phyloP scores from a whole-genome alignment of 2,329 filamentous ascomycete species.

The Penicillium sclerotiorum region DNA sequence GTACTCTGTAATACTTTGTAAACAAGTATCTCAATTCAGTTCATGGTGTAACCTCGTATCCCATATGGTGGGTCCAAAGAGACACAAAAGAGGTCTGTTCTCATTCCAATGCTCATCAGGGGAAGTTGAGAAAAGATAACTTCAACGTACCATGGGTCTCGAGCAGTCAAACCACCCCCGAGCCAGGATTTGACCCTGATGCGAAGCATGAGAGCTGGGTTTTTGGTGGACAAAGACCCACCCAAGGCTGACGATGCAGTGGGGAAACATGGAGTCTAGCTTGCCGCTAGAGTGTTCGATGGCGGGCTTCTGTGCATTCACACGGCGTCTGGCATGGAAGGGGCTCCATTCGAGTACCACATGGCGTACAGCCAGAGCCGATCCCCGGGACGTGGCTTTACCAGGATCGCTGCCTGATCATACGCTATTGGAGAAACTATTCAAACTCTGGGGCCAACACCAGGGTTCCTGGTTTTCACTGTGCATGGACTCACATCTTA shows the following conservation, averaged over 20 bases:
- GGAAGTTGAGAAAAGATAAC: slow-evolving; percentile 16
- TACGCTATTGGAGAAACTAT: slow-evolving; percentile 25
- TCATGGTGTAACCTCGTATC: slow-evolving; percentile 6
- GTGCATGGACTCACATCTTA: slow-evolving; percentile 14
- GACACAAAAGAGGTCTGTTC: slow-evolving; percentile 7
- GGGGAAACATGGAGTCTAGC: slow-evolving; percentile 8
- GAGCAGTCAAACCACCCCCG: slow-evolving; percentile 15
- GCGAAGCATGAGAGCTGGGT: slow-evolving; percentile 1
- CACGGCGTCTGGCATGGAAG: background rate
- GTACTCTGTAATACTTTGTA: no score
- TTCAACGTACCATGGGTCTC: slow-evolving; percentile 11
- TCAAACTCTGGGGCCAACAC: slow-evolving; percentile 6
- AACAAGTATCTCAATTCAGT: no score
- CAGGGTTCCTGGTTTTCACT: slow-evolving; percentile 1
- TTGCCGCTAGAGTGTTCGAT: slow-evolving; percentile 13
- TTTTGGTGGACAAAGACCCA: slow-evolving; percentile 7
- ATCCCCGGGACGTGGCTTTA: background rate
- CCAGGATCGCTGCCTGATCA: slow-evolving; percentile 12
- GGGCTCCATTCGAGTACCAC: slow-evolving; percentile 10
- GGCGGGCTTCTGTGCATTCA: slow-evolving; percentile 10
- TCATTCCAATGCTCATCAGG: slow-evolving; percentile 9
- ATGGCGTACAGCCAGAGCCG: slow-evolving; percentile 10
- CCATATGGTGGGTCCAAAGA: slow-evolving; percentile 9
- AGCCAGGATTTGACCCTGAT: background rate
- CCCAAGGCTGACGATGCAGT: slow-evolving; percentile 12